Conservation (phyloP, 768 basidiomycete genomes). For the Mycena indigotica region DNA sequence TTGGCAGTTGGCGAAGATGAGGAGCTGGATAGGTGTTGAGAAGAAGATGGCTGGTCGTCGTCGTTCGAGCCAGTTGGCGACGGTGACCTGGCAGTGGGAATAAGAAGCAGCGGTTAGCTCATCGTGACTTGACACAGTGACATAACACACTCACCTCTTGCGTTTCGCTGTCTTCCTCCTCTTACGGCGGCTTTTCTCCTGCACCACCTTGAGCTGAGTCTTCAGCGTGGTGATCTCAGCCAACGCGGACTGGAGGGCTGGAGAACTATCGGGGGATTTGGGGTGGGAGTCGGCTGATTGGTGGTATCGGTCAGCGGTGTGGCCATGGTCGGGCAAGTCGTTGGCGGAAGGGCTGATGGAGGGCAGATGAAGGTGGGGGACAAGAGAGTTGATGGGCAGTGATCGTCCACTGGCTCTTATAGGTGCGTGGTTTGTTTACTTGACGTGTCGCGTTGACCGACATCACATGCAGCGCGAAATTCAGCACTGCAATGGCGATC, state of each 20-base stretch:
- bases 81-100: neutral
- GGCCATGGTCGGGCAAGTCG: neutral
- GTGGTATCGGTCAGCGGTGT: neutral
- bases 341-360: neutral
- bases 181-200: neutral
- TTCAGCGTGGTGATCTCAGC: neutral
- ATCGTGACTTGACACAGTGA: neutral
- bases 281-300: neutral
- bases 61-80: neutral
- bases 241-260: neutral
- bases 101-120: neutral
- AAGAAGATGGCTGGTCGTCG: neutral
- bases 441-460: neutral
- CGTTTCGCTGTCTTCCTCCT: neutral
- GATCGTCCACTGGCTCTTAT: neutral
- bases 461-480: neutral
- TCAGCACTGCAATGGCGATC: neutral
- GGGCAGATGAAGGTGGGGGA: neutral
- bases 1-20: neutral
- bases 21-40: neutral
- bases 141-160: neutral
- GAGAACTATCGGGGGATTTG: neutral
- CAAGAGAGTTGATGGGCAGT: neutral
- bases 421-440: neutral
- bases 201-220: neutral